Conservation (phyloP, 2,329 filamentous ascomycete species). For the Graphiopsis chlorocephala region DNA sequence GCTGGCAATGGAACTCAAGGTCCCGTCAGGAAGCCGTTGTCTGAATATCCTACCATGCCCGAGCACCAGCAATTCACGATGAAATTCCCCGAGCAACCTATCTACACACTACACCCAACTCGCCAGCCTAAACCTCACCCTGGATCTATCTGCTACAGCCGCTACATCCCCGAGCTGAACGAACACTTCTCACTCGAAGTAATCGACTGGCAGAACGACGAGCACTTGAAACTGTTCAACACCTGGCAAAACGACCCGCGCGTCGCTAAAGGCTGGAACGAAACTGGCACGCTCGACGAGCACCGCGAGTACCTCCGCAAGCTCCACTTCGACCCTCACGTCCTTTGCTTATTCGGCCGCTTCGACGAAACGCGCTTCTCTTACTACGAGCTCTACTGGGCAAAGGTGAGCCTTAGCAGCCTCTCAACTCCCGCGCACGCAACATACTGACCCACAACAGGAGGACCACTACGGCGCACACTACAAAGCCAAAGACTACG, state of each 20-base stretch:
- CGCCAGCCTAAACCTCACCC: slow-evolving; percentile 69
- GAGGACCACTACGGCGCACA: slow-evolving; percentile 61
- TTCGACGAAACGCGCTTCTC: slow-evolving; percentile 71
- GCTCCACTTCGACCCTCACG: slow-evolving; percentile 69
- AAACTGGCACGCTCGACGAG: slow-evolving; percentile 71
- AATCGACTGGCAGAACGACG: slow-evolving; percentile 62
- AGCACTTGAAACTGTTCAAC: slow-evolving; percentile 70
- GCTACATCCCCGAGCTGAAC: slow-evolving; percentile 71
- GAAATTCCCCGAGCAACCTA: slow-evolving; percentile 45
- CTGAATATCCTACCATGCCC: slow-evolving; percentile 42
- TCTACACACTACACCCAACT: slow-evolving; percentile 66
- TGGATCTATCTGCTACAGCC: slow-evolving; percentile 70
- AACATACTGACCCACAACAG: slow-evolving; percentile 37
- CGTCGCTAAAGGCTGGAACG: slow-evolving; percentile 76
- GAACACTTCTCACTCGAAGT: slow-evolving; percentile 77
- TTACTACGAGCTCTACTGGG: slow-evolving; percentile 81
- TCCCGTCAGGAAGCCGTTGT: slow-evolving; percentile 22
- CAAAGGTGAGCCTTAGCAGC: slow-evolving; percentile 41
- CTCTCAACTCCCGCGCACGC: slow-evolving; percentile 21
- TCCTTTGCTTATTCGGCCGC: slow-evolving; percentile 65
- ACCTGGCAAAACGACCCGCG: slow-evolving; percentile 81
- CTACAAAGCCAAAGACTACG: slow-evolving; percentile 55
- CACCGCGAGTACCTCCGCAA: slow-evolving; percentile 69
- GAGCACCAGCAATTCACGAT: slow-evolving; percentile 48
- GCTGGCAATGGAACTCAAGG: slow-evolving; percentile 24